Evolutionary conservation across 2,329 filamentous ascomycete species (phyloP).

Genomic region (Fusarium drepaniforme): DNA sequence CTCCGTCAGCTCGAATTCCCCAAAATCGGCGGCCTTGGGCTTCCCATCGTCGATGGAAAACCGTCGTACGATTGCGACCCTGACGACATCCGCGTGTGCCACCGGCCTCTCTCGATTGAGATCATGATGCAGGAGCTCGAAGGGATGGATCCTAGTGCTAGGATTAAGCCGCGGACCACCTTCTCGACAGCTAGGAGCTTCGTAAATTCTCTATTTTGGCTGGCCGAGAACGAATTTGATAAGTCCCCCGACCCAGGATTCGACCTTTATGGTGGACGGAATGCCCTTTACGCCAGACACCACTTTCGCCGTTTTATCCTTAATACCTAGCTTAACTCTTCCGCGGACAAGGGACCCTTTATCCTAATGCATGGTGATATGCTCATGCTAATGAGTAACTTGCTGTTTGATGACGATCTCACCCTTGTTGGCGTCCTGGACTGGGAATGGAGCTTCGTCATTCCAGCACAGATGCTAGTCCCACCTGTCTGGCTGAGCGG

Average conservation of each 20-base stretch:
- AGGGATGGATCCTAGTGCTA: neutral
- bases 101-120: neutral
- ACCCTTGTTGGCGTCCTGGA: constrained; percentile 1
- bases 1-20: constrained; percentile 6
- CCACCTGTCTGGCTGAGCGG: constrained; percentile 5
- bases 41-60: neutral
- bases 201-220: neutral
- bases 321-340: neutral
- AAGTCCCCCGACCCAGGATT: neutral
- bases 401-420: constrained; percentile 1
- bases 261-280: neutral
- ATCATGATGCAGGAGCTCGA: neutral
- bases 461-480: neutral
- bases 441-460: constrained; percentile 2
- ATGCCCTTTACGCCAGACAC: neutral
- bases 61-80: neutral
- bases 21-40: neutral
- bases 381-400: neutral
- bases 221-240: constrained; percentile 4
- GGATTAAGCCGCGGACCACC: neutral
- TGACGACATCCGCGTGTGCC: neutral
- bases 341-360: neutral
- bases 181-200: neutral
- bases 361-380: neutral
- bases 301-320: neutral